phyloP scores from a whole-genome alignment of 805 yeast species.

The Suhomyces sp. region DNA sequence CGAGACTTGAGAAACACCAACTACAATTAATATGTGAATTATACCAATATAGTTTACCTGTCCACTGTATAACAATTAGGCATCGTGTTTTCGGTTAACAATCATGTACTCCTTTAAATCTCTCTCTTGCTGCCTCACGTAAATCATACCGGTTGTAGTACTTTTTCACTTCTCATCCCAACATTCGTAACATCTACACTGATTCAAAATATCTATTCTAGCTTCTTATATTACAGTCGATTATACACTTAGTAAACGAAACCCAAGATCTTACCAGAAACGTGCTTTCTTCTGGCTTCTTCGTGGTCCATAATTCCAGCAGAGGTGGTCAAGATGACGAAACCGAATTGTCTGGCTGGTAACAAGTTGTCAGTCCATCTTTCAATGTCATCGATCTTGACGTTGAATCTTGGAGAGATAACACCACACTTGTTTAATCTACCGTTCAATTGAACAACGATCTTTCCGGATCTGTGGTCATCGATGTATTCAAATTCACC shows the following conservation, averaged over 20 bases:
- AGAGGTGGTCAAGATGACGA: slow-evolving; percentile 95
- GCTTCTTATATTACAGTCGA: slow-evolving; percentile 6
- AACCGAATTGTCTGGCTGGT: slow-evolving; percentile 99
- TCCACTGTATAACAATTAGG: no score
- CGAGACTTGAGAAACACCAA: no score
- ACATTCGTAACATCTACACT: no score
- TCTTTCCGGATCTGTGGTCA: slow-evolving; percentile 40
- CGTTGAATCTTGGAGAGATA: slow-evolving; percentile 97
- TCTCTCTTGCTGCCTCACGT: no score
- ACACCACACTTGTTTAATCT: slow-evolving; percentile 96
- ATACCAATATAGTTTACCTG: no score
- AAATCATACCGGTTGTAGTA: no score
- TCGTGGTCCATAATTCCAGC: slow-evolving; percentile 99
- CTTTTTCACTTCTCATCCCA: no score
- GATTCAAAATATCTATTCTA: no score
- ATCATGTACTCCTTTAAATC: no score
- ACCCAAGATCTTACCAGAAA: slow-evolving; percentile 97
- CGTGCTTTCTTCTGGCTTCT: slow-evolving; percentile 99
- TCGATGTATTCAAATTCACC: slow-evolving; percentile 38
- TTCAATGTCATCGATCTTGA: slow-evolving; percentile 91
- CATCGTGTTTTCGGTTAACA: no score
- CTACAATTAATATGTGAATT: no score
- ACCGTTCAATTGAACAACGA: slow-evolving; percentile 34
- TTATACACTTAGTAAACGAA: slow-evolving; percentile 74
- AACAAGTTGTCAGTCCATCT: slow-evolving; percentile 98